Conservation (phyloP, 2,329 filamentous ascomycete genomes). For the Lachnellula hyalina region DNA sequence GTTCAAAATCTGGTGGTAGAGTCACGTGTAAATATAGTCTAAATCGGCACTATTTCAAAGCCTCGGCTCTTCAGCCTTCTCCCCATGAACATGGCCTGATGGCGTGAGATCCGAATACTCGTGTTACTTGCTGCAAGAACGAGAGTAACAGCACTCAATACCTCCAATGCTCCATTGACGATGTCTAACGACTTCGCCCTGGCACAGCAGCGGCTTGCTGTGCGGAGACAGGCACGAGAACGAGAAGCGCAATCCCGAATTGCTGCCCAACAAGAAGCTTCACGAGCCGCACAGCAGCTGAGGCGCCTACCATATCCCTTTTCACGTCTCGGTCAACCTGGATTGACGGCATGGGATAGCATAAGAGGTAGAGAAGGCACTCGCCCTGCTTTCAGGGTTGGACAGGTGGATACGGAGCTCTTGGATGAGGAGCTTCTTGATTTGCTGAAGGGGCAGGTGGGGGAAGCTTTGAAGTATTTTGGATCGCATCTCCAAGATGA, state of each 20-base stretch:
- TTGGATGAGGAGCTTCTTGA: slow-evolving; percentile 87
- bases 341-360: slow-evolving; percentile 60
- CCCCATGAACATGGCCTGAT: not conserved
- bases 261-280: slow-evolving; percentile 45
- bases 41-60: not conserved
- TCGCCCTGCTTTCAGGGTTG: slow-evolving; percentile 81
- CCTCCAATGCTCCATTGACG: slow-evolving; percentile 25
- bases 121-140: not conserved
- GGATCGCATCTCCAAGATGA: slow-evolving; percentile 75
- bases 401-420: slow-evolving; percentile 92
- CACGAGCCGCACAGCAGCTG: slow-evolving; percentile 49
- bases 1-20: not conserved
- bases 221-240: slow-evolving; percentile 73
- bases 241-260: slow-evolving; percentile 54
- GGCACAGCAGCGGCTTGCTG: slow-evolving; percentile 80
- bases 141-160: not conserved
- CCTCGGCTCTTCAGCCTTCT: not conserved
- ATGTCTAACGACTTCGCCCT: slow-evolving; percentile 59
- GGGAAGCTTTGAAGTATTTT: slow-evolving; percentile 83
- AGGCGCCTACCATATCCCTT: slow-evolving; percentile 59
- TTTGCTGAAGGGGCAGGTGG: slow-evolving; percentile 80
- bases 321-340: slow-evolving; percentile 46
- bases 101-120: not conserved
- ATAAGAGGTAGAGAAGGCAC: slow-evolving; percentile 72
- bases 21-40: not conserved